These are phyloP conservation scores for Phoma sp. DNA, from an alignment of 2,329 filamentous ascomycete species.

Conservation along the genomic window DNA sequence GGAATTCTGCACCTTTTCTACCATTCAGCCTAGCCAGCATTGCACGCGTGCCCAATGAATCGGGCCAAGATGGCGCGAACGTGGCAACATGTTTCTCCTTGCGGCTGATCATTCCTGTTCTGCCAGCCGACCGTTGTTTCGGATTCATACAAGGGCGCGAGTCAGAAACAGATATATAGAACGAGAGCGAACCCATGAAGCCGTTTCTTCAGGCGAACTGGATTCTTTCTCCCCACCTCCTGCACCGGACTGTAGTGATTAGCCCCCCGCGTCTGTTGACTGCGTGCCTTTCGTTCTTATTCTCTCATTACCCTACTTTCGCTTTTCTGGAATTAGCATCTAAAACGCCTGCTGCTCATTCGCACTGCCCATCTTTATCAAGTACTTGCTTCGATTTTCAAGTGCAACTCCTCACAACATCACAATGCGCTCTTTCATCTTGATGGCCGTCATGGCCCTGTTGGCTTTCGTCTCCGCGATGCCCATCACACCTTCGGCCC, in stretches of 20 bases:
- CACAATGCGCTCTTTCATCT: constrained; percentile 36
- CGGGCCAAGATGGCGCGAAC: constrained; percentile 26
- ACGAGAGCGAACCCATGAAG: constrained; percentile 21
- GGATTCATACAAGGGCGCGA: constrained; percentile 27
- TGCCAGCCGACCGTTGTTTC: constrained; percentile 31
- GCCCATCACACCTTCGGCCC: constrained; percentile 46
- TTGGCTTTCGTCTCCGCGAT: constrained; percentile 34
- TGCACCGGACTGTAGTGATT: constrained; percentile 20
- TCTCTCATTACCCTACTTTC: constrained; percentile 15
- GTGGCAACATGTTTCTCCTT: constrained; percentile 39
- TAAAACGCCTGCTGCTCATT: neutral
- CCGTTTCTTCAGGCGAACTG: constrained; percentile 26
- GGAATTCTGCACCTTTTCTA: constrained; percentile 25
- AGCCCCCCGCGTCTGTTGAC: constrained; percentile 15
- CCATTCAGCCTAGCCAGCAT: constrained; percentile 19
- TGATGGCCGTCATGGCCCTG: constrained; percentile 35
- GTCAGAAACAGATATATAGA: constrained; percentile 30
- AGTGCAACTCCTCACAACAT: neutral
- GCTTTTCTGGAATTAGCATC: constrained; percentile 20
- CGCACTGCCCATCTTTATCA: neutral
- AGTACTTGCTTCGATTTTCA: neutral
- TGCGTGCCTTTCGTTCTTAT: constrained; percentile 25
- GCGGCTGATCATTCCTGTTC: constrained; percentile 37
- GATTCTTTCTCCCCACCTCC: constrained; percentile 19
- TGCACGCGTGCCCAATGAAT: constrained; percentile 16